A percentile compares a stretch with the other conserved stretches of the same genome.
These are phyloP conservation scores for Vicia faba DNA, from an alignment of 306 rosid species.

Conservation along the genomic window DNA sequence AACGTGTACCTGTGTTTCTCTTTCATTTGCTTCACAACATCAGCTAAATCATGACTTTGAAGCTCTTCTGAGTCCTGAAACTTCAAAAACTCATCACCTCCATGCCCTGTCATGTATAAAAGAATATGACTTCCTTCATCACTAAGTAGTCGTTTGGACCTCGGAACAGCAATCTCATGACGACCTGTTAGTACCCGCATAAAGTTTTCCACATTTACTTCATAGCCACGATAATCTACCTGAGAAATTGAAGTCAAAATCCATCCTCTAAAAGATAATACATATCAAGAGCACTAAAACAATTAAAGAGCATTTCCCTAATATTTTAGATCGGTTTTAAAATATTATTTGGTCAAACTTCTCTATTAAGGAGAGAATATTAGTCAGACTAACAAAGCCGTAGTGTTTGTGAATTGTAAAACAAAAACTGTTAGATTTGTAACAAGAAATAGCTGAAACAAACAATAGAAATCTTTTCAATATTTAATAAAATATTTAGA, in stretches of 20 bases:
- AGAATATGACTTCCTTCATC: constrained; percentile 99
- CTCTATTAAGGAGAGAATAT: no score
- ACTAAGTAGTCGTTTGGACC: constrained; percentile 93
- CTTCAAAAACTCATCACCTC: constrained; percentile 96
- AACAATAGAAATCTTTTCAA: constrained; percentile 11
- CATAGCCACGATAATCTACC: constrained; percentile 99
- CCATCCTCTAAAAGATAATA: constrained; percentile 23
- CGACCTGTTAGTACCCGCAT: constrained; percentile 88
- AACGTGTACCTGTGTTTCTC: constrained; percentile 76
- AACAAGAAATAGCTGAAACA: constrained; percentile 16
- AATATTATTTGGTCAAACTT: no score
- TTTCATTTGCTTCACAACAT: constrained; percentile 96
- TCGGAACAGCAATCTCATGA: constrained; percentile 87
- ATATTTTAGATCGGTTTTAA: no score
- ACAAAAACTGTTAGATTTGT: neutral
- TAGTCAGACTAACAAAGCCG: no score
- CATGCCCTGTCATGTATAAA: constrained; percentile 96
- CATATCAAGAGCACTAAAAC: constrained; percentile 28
- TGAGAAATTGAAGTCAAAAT: constrained; percentile 43
- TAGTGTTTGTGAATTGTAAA: constrained; percentile 9
- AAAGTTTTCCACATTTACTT: constrained; percentile 87
- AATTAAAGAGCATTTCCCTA: neutral
- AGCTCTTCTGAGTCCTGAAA: constrained; percentile 98
- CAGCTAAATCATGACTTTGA: constrained; percentile 98
- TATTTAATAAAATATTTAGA: neutral